Conservation (phyloP, 1,284 basidiomycete species). For the Sanguinoderma infundibulare region DNA sequence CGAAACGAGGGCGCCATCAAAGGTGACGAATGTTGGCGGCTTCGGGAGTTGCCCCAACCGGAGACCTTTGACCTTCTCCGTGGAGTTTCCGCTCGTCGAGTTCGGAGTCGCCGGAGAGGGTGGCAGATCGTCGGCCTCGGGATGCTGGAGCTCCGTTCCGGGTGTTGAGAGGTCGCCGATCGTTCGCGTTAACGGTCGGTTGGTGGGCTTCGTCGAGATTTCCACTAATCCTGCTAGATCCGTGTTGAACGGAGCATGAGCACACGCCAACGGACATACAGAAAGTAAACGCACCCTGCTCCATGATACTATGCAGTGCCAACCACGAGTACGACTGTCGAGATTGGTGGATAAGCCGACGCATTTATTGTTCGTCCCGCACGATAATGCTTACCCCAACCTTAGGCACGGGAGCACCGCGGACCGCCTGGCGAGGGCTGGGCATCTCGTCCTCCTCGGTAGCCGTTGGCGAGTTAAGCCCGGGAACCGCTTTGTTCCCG, state of each 20-base stretch:
- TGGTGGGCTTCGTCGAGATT: slow-evolving; percentile 50
- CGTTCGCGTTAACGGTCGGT: slow-evolving; percentile 48
- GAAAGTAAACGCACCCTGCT: slow-evolving; percentile 53
- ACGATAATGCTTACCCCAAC: not conserved
- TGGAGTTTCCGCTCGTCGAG: slow-evolving; percentile 16
- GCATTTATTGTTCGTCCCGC: slow-evolving; percentile 13
- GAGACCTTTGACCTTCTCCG: slow-evolving; percentile 22
- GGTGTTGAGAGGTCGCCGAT: slow-evolving; percentile 52
- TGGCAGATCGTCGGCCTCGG: slow-evolving; percentile 22
- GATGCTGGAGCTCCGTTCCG: slow-evolving; percentile 37
- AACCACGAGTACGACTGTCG: slow-evolving; percentile 42
- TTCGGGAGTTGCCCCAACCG: slow-evolving; percentile 29
- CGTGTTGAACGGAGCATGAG: not conserved
- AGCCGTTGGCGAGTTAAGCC: slow-evolving; percentile 20
- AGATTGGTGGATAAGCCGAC: slow-evolving; percentile 13
- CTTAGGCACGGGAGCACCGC: slow-evolving; percentile 7
- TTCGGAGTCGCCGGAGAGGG: slow-evolving; percentile 15
- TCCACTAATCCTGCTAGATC: slow-evolving; percentile 63
- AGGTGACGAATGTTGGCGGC: slow-evolving; percentile 25
- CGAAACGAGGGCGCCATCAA: slow-evolving; percentile 27
- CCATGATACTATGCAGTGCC: slow-evolving; percentile 69
- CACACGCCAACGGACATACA: not conserved
- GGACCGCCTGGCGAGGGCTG: slow-evolving; percentile 17
- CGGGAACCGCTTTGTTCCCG: slow-evolving; percentile 38
- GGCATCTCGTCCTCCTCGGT: slow-evolving; percentile 21